Percentiles rank a stretch among this genome's conserved stretches.
Conservation (phyloP, 179 eudicot genomes). For the Beta lomatogona region DNA sequence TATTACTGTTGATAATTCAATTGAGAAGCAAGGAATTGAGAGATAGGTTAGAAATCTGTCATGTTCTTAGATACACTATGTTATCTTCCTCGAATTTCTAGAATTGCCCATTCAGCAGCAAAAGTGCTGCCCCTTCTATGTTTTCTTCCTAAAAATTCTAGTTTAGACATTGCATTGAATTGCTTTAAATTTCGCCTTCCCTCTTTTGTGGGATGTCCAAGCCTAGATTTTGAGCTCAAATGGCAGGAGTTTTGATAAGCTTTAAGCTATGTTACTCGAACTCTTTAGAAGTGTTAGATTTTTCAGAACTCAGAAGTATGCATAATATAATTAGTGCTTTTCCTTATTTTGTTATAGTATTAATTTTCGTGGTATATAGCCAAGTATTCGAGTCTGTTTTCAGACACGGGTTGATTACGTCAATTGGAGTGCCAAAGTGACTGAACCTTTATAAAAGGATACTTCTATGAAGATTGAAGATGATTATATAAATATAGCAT, state of each 20-base stretch:
- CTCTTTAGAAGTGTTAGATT: neutral
- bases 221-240: no score
- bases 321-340: neutral
- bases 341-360: neutral
- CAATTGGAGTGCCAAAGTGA: no score
- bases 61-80: neutral
- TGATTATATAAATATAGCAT: no score
- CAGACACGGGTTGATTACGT: no score
- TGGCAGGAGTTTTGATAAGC: no score
- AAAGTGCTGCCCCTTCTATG: neutral
- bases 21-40: neutral
- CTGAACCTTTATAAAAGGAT: neutral
- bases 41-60: neutral
- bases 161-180: neutral
- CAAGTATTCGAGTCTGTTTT: neutral
- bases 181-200: neutral
- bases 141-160: neutral
- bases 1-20: neutral
- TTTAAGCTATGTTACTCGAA: neutral
- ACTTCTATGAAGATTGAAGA: no score
- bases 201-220: neutral
- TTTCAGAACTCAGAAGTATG: neutral
- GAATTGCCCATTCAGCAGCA: no score
- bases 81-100: no score
- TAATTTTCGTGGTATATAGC: neutral